phyloP scores from a whole-genome alignment of 495 filamentous ascomycete species.

The Ramalina peruviana region DNA sequence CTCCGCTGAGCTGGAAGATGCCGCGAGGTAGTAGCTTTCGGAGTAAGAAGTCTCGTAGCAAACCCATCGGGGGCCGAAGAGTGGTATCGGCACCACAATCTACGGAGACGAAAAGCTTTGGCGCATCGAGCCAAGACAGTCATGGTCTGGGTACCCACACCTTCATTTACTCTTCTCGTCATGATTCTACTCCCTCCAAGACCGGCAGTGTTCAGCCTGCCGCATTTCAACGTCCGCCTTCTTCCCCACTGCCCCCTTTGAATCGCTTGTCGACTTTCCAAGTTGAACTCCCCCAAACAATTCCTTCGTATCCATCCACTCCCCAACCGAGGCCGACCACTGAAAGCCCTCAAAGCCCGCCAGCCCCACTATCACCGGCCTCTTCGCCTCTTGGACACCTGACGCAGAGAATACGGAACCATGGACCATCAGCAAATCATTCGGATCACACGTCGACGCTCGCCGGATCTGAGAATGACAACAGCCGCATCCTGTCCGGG shows the following conservation, averaged over 20 bases:
- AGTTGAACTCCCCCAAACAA: slow-evolving; percentile 33
- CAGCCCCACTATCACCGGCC: slow-evolving; percentile 4
- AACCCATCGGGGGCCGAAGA: slow-evolving; percentile 7
- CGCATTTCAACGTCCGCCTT: slow-evolving; percentile 14
- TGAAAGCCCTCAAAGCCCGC: background rate
- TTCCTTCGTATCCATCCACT: slow-evolving; percentile 23
- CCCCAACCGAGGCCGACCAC: slow-evolving; percentile 7
- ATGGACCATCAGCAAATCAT: slow-evolving; percentile 32
- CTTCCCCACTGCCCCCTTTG: slow-evolving; percentile 42
- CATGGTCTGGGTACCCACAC: background rate
- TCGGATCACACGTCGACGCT: slow-evolving; percentile 72
- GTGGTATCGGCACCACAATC: slow-evolving; percentile 15
- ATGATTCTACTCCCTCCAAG: background rate
- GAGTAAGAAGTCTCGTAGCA: slow-evolving; percentile 5
- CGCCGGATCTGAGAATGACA: slow-evolving; percentile 70
- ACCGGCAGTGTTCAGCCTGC: background rate
- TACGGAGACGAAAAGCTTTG: background rate
- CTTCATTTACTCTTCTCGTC: background rate
- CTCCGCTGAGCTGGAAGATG: slow-evolving; percentile 18
- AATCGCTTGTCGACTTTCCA: slow-evolving; percentile 44
- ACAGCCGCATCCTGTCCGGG: slow-evolving; percentile 55
- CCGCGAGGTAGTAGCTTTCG: slow-evolving; percentile 14
- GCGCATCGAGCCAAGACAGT: background rate
- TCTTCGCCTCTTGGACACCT: slow-evolving; percentile 9
- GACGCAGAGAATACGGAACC: slow-evolving; percentile 1